Conservation (phyloP, 2,329 filamentous ascomycete genomes). For the Colletotrichum paranaense region DNA sequence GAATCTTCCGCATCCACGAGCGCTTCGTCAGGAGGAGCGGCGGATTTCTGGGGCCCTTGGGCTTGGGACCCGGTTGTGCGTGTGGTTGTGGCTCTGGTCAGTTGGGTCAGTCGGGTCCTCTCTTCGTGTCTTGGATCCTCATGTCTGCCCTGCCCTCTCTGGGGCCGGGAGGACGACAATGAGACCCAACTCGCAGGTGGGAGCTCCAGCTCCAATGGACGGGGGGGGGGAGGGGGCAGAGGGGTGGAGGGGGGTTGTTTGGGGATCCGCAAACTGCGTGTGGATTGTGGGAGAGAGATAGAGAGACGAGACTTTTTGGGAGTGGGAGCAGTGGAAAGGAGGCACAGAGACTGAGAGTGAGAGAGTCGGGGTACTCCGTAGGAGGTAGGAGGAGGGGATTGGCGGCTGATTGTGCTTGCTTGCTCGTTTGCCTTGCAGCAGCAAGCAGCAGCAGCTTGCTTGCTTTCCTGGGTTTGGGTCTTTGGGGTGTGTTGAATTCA, state of each 20-base stretch:
- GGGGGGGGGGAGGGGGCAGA: not conserved
- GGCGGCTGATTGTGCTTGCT: not conserved
- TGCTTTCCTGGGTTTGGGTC: not conserved
- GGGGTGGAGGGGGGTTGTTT: not conserved
- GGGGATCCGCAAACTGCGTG: conserved; percentile 4
- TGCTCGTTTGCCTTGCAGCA: not conserved
- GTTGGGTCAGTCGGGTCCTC: conserved; percentile 19
- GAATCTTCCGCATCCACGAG: conserved; percentile 14
- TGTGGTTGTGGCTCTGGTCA: conserved; percentile 4
- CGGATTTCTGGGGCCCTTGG: conserved; percentile 11
- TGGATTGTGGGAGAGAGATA: conserved; percentile 4
- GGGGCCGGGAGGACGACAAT: conserved; percentile 27
- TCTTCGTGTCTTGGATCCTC: conserved; percentile 18
- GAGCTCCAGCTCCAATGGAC: conserved; percentile 21
- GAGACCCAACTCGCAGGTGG: conserved; percentile 27
- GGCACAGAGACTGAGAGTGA: not conserved
- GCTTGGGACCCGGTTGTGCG: not conserved
- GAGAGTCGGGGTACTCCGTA: no score
- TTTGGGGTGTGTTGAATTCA: not conserved
- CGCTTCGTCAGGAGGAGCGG: conserved; percentile 3
- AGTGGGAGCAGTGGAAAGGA: not conserved
- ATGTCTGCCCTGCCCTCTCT: conserved; percentile 20
- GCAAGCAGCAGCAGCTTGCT: not conserved
- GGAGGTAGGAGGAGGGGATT: not conserved
- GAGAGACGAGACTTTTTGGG: not conserved